Conservation (phyloP, 1,139 yeast genomes). For the Yamadazyma diospyri region DNA sequence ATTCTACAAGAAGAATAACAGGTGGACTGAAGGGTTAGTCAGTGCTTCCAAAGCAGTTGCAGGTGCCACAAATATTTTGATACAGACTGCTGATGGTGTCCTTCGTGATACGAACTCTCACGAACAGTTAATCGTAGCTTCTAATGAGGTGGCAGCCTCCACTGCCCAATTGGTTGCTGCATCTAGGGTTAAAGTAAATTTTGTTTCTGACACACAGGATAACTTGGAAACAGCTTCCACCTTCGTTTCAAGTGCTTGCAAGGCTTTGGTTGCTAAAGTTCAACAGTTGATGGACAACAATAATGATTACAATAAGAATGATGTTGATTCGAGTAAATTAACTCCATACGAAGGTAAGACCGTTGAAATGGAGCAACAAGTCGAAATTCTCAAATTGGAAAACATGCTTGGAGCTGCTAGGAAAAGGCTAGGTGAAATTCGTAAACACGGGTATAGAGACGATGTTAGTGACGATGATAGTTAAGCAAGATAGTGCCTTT, state of each 20-base stretch:
- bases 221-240: constrained; percentile 66
- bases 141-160: constrained; percentile 89
- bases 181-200: constrained; percentile 80
- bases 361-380: constrained; percentile 91
- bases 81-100: constrained; percentile 85
- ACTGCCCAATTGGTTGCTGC: constrained; percentile 94
- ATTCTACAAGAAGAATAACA: constrained; percentile 80
- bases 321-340: constrained; percentile 64
- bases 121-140: constrained; percentile 85
- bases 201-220: constrained; percentile 76
- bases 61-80: constrained; percentile 73
- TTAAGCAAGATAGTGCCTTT: no score
- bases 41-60: constrained; percentile 92
- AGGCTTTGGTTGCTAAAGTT: constrained; percentile 65
- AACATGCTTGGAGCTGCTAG: constrained; percentile 70
- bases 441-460: constrained; percentile 69
- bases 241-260: constrained; percentile 72
- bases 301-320: constrained; percentile 33
- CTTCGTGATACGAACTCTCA: constrained; percentile 60
- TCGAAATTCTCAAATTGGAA: constrained; percentile 80
- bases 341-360: constrained; percentile 83
- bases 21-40: constrained; percentile 93
- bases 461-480: constrained; percentile 51
- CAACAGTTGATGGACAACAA: constrained; percentile 53
- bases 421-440: constrained; percentile 78